phyloP scores from a whole-genome alignment of 768 basidiomycete species.

The Gelatoporia subvermispora region DNA sequence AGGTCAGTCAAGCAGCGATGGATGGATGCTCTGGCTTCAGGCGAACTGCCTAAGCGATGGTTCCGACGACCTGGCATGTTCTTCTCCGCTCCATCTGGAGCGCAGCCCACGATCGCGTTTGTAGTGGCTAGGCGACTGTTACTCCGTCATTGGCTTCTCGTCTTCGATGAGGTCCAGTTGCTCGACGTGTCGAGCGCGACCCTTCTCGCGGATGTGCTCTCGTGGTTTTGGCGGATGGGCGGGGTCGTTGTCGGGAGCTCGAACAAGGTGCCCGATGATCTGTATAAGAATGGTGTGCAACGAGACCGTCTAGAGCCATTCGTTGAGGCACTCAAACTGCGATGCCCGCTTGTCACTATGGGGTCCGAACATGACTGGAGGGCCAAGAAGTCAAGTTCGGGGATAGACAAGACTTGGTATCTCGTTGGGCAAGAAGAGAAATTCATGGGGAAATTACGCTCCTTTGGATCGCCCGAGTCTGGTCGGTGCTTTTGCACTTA shows the following conservation, averaged over 20 bases:
- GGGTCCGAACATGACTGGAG: conserved; percentile 45
- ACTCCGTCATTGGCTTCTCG: conserved; percentile 44
- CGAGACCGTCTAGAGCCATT: conserved; percentile 52
- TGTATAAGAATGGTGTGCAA: conserved; percentile 56
- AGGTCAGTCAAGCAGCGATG: conserved; percentile 16
- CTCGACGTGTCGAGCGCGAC: conserved; percentile 56
- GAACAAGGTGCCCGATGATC: conserved; percentile 49
- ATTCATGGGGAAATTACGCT: conserved; percentile 16
- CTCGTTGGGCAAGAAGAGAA: conserved; percentile 15
- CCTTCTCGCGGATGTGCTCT: conserved; percentile 45
- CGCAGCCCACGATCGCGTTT: conserved; percentile 37
- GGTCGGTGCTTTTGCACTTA: not conserved
- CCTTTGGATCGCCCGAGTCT: not conserved
- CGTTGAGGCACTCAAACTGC: conserved; percentile 46
- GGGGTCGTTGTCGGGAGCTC: conserved; percentile 48
- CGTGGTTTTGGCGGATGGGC: conserved; percentile 62
- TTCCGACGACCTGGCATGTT: conserved; percentile 16
- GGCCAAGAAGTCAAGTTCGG: conserved; percentile 16
- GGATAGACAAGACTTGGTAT: conserved; percentile 29
- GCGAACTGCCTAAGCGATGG: conserved; percentile 27
- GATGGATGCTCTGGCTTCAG: conserved; percentile 25
- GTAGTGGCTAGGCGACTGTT: conserved; percentile 41
- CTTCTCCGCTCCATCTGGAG: conserved; percentile 6
- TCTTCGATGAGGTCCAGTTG: conserved; percentile 58
- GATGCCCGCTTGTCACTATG: conserved; percentile 47